Base-by-base conservation (phyloP, 768 basidiomycete species). In the Leccinum broughii region DNA sequence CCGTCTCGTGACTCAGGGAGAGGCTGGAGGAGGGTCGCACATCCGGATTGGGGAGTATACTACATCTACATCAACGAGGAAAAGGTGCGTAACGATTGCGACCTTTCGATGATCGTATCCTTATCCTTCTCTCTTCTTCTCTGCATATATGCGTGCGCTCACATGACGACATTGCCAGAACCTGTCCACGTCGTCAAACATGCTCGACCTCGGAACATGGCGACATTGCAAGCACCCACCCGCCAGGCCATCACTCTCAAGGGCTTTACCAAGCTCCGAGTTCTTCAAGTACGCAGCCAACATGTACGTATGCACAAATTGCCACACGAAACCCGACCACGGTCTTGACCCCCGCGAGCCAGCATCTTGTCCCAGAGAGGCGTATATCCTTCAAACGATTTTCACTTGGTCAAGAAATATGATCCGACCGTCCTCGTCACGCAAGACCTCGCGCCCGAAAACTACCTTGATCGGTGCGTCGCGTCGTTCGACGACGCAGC, bases 251-350 rank as follows among this genome's bases (percentile, higher is more conserved):
- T 98, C 65, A 95, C 93, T 0, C 88, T 99, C 75, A 97, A 98
- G 70, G 97, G 97, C 3, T 96, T 93, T 0, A 93, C 94, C 2
- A 83, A 86, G 39, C 82, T 98, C 20, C 0, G 97, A 99, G 68
- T 98, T 99, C 82, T 98, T 99, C 83, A 98, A 98, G 78, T 98
- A 95, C 76, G 91, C 93, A n/a, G 93, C 94, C 66, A 97, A 97
- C 79, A 95, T 90, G 94, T 95, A 69, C 64, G 91, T 81, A 4
- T 22, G 20, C 46, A 24, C 14, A 46, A 35, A 24, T 6, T 6
- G 13, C 20, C 30, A 37, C 35, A 26, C 35, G 17, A 35, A 52
- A 26, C 51, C 11, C 15, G 14, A 52, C 7, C 51, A 1, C 6
- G 8, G n/a, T 20, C 20, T 28, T 28, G 26, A 49, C 24, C 32